Evolutionary conservation across 257 asterid genomes (phyloP).

Genomic region (Nicotiana tomentosiformis): DNA sequence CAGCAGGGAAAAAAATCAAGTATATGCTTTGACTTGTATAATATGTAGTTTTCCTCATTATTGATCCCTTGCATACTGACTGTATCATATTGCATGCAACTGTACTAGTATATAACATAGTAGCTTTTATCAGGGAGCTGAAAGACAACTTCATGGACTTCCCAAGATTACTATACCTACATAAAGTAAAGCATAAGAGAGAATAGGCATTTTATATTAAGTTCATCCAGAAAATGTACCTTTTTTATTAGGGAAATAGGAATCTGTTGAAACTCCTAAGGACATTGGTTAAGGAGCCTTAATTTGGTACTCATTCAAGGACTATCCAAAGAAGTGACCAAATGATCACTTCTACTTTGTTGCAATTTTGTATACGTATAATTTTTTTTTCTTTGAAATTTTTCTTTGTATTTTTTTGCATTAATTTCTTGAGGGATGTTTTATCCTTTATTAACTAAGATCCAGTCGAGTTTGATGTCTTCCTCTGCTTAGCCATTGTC

Average conservation of each 20-base stretch:
- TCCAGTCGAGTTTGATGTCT: background rate
- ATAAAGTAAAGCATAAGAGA: background rate
- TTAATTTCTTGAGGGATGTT: background rate
- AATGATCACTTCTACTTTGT: background rate
- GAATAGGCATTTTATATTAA: background rate
- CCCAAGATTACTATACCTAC: background rate
- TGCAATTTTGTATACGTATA: background rate
- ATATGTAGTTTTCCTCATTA: background rate
- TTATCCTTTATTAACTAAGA: background rate
- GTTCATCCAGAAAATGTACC: background rate
- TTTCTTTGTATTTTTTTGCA: background rate
- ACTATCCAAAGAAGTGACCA: background rate
- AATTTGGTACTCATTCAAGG: background rate
- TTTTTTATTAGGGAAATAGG: background rate
- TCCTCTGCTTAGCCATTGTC: background rate
- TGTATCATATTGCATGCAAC: background rate
- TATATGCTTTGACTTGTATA: constrained; percentile 19
- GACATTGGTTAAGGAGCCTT: background rate
- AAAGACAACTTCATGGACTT: constrained; percentile 2
- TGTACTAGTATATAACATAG: background rate
- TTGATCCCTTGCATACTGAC: background rate
- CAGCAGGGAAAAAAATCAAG: constrained; percentile 64
- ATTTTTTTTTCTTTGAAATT: background rate
- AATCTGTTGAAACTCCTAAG: background rate
- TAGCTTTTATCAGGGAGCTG: background rate